A percentile compares a stretch with the other conserved stretches of the same genome.
Evolutionary conservation across 805 yeast species (phyloP).

Genomic region (Cyberlindnera meyerae): DNA sequence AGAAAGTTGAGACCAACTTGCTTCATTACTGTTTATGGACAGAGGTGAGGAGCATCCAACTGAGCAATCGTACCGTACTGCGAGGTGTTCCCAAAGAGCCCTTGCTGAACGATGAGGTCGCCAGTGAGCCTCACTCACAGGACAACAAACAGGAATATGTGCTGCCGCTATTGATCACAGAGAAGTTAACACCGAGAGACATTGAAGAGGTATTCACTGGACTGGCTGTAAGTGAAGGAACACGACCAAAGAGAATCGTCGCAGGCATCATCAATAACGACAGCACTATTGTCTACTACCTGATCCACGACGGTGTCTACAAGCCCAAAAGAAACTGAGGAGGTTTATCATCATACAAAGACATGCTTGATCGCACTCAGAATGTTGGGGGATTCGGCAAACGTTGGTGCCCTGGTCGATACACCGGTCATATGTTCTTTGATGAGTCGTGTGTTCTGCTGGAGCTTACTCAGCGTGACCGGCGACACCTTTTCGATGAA

Average conservation of each 20-base stretch:
- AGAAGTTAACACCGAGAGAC: constrained; percentile 31
- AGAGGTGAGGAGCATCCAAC: constrained; percentile 11
- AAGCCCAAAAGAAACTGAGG: constrained; percentile 53
- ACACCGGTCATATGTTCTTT: constrained; percentile 11
- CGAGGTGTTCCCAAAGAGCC: constrained; percentile 24
- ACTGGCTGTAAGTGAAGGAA: constrained; percentile 13
- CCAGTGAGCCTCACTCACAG: too few relatives aligned
- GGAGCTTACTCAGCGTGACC: constrained; percentile 17
- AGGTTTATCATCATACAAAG: constrained; percentile 1
- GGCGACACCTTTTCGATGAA: constrained; percentile 28
- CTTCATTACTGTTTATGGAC: constrained; percentile 23
- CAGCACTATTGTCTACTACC: constrained; percentile 68
- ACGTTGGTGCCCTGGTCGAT: constrained; percentile 17
- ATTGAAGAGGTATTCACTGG: constrained; percentile 37
- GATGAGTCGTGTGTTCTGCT: constrained; percentile 8
- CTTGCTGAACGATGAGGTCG: constrained; percentile 15
- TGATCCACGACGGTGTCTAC: constrained; percentile 58
- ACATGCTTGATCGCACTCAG: constrained; percentile 16
- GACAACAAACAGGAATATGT: constrained; percentile 4
- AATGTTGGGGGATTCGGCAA: constrained; percentile 23
- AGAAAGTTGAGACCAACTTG: constrained; percentile 21
- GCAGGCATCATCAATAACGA: constrained; percentile 58
- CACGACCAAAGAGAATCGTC: constrained; percentile 42
- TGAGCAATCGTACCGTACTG: constrained; percentile 5
- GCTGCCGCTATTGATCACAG: constrained; percentile 2